These are phyloP conservation scores for Camellia sinensis DNA, from an alignment of 148 eudicot genomes.

Conservation along the genomic window DNA sequence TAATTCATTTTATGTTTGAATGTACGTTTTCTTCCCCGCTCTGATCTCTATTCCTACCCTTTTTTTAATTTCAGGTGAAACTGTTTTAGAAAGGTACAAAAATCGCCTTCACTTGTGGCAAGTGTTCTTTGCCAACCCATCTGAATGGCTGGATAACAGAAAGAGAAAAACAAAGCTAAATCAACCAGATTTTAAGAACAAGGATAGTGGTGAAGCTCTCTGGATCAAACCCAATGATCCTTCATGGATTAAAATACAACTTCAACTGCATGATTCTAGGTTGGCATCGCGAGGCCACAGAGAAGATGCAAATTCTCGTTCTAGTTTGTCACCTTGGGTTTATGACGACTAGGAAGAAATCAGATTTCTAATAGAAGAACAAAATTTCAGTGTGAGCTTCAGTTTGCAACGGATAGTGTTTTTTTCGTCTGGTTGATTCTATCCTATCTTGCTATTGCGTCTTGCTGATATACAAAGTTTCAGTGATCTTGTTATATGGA, in stretches of 20 bases:
- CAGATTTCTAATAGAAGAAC: background rate
- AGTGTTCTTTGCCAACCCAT: conserved; percentile 58
- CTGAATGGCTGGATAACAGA: conserved; percentile 62
- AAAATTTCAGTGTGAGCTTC: background rate
- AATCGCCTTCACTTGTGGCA: conserved; percentile 61
- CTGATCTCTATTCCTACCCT: background rate
- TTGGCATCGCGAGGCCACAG: conserved; percentile 8
- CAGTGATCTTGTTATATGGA: background rate
- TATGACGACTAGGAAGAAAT: conserved; percentile 17
- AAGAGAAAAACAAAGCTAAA: conserved; percentile 38
- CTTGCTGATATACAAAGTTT: background rate
- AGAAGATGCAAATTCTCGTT: background rate
- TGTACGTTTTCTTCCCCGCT: background rate
- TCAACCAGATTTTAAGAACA: conserved; percentile 68
- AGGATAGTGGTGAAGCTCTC: conserved; percentile 61
- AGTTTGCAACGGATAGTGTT: background rate
- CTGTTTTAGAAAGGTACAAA: conserved; percentile 26
- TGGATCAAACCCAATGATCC: conserved; percentile 59
- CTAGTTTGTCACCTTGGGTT: conserved; percentile 13
- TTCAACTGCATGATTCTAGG: conserved; percentile 45
- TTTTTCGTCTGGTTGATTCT: background rate
- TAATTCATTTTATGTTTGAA: background rate
- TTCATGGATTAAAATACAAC: conserved; percentile 61
- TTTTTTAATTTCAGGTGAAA: conserved; percentile 31
- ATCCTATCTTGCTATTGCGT: background rate